Conservation (phyloP, 2,329 filamentous ascomycete genomes). For the Grosmannia huntii region DNA sequence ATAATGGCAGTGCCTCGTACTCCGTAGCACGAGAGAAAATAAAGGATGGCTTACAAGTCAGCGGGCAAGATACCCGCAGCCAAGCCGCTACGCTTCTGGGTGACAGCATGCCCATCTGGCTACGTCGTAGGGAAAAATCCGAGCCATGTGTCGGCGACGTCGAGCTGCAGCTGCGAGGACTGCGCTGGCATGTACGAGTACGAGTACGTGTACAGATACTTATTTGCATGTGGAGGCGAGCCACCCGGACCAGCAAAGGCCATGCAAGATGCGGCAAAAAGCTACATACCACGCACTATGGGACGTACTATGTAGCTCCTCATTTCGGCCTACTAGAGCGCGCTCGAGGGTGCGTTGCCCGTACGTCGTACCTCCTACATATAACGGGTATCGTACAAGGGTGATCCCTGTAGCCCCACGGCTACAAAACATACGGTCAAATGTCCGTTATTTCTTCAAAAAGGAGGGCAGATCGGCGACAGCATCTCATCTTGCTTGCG, state of each 20-base stretch:
- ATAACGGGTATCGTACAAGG: not conserved
- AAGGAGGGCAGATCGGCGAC: not conserved
- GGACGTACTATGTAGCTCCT: not conserved
- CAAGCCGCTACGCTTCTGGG: not conserved
- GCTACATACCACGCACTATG: not conserved
- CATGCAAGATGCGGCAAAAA: slow-evolving; percentile 1
- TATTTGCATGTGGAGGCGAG: not conserved
- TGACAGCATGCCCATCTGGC: not conserved
- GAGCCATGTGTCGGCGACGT: not conserved
- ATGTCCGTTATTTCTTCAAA: not conserved
- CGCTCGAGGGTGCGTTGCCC: not conserved
- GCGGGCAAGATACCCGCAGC: not conserved
- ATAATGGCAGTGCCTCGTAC: too few species aligned
- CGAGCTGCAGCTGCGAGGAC: too few species aligned
- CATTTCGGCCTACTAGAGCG: not conserved
- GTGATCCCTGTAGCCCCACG: not conserved
- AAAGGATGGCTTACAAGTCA: too few species aligned
- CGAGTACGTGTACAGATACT: not conserved
- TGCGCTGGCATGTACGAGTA: not conserved
- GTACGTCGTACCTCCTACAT: not conserved
- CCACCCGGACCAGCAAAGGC: not conserved
- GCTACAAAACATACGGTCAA: not conserved
- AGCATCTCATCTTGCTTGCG: not conserved
- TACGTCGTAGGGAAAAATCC: too few species aligned
- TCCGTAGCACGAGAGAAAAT: too few species aligned